Evolutionary conservation across 1,284 basidiomycete species (phyloP), one percentile per base, ranked within the genome.

Genomic region (Termitomyces sp.): DNA sequence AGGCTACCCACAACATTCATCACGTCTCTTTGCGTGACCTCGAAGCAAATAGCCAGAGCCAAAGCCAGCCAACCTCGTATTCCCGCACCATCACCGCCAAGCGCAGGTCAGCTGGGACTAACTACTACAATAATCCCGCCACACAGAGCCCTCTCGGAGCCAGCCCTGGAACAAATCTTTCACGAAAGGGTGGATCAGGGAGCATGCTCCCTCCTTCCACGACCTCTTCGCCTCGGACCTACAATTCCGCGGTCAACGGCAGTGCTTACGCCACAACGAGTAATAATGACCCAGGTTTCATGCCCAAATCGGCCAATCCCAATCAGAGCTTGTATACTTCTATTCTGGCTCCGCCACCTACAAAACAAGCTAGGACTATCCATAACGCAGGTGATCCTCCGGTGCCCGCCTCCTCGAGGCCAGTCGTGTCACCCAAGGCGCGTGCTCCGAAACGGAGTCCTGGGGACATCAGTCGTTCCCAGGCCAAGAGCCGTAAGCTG

Each of bases 281-380:
- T 52, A 52, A 54, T 44, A 53, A 48, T 57, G 55, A 61, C 46
- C 57, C 64, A 50, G 60, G 65, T 56, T 63, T 66, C 53, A 64
- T 63, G 57, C 63, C 67, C 19, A 66, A 65, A 64, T 62, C 62
- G 57, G 49, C 60, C 33, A 59, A 59, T 48, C 59, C 64, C 53
- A 65, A 76, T 38, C 80, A 81, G 63, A 87, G 75, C 62, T 72
- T 90, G 47, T 91, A 84, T 63, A 73, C 84, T 18, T 84, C 87
- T 55, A 80, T 91, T 49, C 75, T 91, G 55, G 82, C 85, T 26
- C 82, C 82, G 19, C 86, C 86, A n/a, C 80, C 85, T 11, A 66
- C 80, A 16, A 86, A 86, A 67, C 81, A 81, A 57, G 84, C 85
- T 49, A 78, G 87, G 40, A 88, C 86, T 11, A 82, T 89, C 52